A percentile compares a stretch with the other conserved stretches of the same genome.
These are phyloP conservation scores for Metschnikowia cubensis DNA, from an alignment of 805 yeast genomes.

Conservation along the genomic window DNA sequence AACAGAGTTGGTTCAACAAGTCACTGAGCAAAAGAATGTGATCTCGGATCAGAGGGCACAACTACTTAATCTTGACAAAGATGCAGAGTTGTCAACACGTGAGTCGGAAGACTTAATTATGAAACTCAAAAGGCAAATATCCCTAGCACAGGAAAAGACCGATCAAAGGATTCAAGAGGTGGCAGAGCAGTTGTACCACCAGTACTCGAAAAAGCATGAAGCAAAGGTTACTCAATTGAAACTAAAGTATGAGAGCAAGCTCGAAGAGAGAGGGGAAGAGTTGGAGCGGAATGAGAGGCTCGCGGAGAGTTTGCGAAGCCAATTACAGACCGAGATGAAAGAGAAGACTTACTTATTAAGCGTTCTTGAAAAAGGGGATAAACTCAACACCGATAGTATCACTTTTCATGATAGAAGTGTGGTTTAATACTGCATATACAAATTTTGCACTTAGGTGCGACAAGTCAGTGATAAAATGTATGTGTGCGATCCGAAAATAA, in stretches of 20 bases:
- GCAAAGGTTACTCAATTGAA: conserved; percentile 58
- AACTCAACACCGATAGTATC: neutral
- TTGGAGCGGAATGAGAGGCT: conserved; percentile 39
- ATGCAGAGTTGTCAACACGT: conserved; percentile 4
- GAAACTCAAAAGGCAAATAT: conserved; percentile 22
- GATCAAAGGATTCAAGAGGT: conserved; percentile 56
- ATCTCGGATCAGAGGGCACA: conserved; percentile 8
- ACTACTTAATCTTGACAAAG: neutral
- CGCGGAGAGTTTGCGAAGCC: conserved; percentile 44
- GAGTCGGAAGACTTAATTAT: conserved; percentile 18
- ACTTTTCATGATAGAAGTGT: neutral
- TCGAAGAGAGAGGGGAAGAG: conserved; percentile 41
- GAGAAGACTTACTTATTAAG: conserved; percentile 18
- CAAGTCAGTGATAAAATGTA: neutral
- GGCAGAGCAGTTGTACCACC: conserved; percentile 67
- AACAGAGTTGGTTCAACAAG: conserved; percentile 25
- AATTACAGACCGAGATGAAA: conserved; percentile 36
- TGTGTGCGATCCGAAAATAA: neutral
- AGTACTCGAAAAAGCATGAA: conserved; percentile 74
- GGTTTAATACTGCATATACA: neutral
- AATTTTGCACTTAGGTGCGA: conserved; percentile 4
- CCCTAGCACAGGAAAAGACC: conserved; percentile 43
- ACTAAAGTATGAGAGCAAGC: conserved; percentile 27
- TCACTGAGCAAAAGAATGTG: conserved; percentile 18
- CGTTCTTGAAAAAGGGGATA: conserved; percentile 9